phyloP scores from a whole-genome alignment of 257 asterid genomes.

The Rehmannia glutinosa region DNA sequence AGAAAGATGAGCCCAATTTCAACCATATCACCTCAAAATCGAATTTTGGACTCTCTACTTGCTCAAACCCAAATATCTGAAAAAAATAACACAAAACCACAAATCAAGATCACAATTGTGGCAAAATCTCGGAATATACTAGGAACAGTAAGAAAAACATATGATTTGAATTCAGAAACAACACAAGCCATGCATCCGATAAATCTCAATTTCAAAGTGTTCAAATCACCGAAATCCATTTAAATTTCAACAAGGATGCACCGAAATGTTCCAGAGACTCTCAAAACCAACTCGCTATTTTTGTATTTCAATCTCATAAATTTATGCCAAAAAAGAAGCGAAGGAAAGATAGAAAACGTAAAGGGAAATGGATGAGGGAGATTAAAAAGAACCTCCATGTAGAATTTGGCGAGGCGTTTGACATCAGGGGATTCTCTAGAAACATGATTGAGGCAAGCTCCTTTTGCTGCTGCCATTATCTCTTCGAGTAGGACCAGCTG shows the following conservation, averaged over 20 bases:
- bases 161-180: no score
- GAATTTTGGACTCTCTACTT: slow-evolving; percentile 63
- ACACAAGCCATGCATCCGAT: background rate
- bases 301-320: background rate
- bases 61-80: slow-evolving; percentile 78
- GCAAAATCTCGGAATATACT: background rate
- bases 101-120: background rate
- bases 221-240: background rate
- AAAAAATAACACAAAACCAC: background rate
- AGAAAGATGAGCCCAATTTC: slow-evolving; percentile 60
- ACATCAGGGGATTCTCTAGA: slow-evolving; percentile 74
- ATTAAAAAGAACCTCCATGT: slow-evolving; percentile 51
- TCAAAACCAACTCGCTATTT: background rate
- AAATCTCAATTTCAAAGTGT: background rate
- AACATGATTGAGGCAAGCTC: slow-evolving; percentile 74
- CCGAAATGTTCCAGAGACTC: background rate
- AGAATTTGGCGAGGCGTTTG: slow-evolving; percentile 74
- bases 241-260: background rate
- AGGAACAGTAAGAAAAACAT: background rate
- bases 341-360: background rate
- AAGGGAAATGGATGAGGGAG: background rate
- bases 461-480: slow-evolving; percentile 57
- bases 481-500: background rate
- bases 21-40: slow-evolving; percentile 76
- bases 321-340: background rate